Conservation (phyloP, 2,329 filamentous ascomycete species). For the Dothideomycetes sp. region DNA sequence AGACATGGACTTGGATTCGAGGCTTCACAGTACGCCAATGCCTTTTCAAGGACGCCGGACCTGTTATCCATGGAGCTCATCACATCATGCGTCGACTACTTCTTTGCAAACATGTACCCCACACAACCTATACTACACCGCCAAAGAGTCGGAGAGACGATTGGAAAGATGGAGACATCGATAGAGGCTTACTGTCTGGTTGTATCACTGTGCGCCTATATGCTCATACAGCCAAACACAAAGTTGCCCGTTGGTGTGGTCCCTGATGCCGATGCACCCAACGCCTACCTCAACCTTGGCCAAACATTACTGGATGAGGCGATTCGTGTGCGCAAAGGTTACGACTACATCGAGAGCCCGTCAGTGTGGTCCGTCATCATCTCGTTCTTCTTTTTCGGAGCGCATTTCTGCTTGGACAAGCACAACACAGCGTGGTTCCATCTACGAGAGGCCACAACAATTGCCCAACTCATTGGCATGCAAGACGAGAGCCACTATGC, state of each 20-base stretch:
- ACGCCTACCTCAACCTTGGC: conserved; percentile 38
- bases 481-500: conserved; percentile 50
- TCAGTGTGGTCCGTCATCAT: conserved; percentile 50
- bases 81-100: conserved; percentile 49
- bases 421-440: conserved; percentile 55
- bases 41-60: conserved; percentile 38
- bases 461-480: conserved; percentile 50
- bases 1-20: conserved; percentile 30
- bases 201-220: conserved; percentile 41
- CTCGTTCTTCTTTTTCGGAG: conserved; percentile 53
- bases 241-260: conserved; percentile 28
- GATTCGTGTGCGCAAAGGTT: conserved; percentile 45
- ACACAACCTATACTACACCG: conserved; percentile 53
- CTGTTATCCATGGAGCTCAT: conserved; percentile 43
- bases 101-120: conserved; percentile 54
- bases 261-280: conserved; percentile 41
- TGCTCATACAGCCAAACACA: conserved; percentile 43
- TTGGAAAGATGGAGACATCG: conserved; percentile 42
- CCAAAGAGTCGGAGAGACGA: conserved; percentile 42
- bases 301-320: conserved; percentile 51
- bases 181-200: conserved; percentile 51
- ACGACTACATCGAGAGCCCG: conserved; percentile 49
- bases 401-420: conserved; percentile 53
- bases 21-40: conserved; percentile 32
- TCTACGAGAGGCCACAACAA: conserved; percentile 51